Evolutionary conservation across 2,329 filamentous ascomycete species (phyloP), one percentile per base, ranked within the genome.

Genomic region (Chrysoporthe deuterocubensis): DNA sequence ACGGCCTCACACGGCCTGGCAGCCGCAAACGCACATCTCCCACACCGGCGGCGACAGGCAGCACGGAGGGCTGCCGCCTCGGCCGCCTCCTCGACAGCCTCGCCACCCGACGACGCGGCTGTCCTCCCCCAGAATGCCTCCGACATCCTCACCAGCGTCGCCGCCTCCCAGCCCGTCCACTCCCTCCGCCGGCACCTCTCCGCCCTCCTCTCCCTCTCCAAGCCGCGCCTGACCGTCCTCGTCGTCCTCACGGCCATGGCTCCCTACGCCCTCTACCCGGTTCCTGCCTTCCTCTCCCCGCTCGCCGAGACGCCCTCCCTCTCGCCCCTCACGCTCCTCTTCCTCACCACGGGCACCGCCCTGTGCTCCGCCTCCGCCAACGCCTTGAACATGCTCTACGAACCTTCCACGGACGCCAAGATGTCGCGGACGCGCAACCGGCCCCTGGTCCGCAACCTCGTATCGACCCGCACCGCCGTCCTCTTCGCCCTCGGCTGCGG

Each of bases 381-480:
- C 77, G 89, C 96, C 1, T 84, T 98, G 72, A 99, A 99, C 80
- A 99, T 99, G 96, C 89, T 97, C 68, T 94, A 97, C 80, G 96
- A 99, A 80, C 92, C 90, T 11, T 85, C 90, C 69, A 94, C 94
- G 76, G 96, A 99, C 78, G 93, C 94, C 58, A 89, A 92, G 74
- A 99, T 99, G 96, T 90, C 87, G 46, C 89, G 96, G n/a, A 99
- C 96, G 2, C 87, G 93, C 40, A 97, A 97, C 73, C 83, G 96
- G 4, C 96, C 96, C 0, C 84, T 99, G 0, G 96, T 97, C 3
- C 88, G 96, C 60, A 89, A 89, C 8, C 87, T 99, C 1, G 83
- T 99, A 52, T 90, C 89, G 46, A 84, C 85, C 4, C 87, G 89
- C 40, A 88, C 86, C 21, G 96, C 96, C 4, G 80, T 92, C 2